A percentile compares a stretch with the other conserved stretches of the same genome.
These are phyloP conservation scores for Dendrobium chrysotoxum DNA, from an alignment of 106 monocot genomes.

Conservation along the genomic window DNA sequence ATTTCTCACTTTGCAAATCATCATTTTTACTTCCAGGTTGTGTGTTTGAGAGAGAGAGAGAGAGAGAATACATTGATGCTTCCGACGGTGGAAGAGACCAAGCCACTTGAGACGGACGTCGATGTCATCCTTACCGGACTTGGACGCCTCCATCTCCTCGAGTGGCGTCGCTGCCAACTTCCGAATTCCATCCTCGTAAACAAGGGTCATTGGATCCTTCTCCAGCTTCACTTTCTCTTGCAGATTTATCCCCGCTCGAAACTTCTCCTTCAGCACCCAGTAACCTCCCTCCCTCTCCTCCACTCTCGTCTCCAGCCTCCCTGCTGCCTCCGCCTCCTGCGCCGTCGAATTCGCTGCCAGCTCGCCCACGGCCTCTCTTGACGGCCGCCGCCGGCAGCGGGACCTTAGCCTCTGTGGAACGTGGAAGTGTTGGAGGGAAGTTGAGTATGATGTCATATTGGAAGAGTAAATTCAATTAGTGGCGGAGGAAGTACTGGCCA, in stretches of 20 bases:
- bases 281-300: constrained; percentile 66
- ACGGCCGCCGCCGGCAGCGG: background rate
- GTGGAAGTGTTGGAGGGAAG: constrained; percentile 35
- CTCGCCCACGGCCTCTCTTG: background rate
- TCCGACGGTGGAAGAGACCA: constrained; percentile 95
- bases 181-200: constrained; percentile 54
- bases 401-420: background rate
- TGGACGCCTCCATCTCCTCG: constrained; percentile 58
- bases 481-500: background rate
- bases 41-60: background rate
- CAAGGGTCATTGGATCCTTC: constrained; percentile 77
- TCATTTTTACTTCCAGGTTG: too few species aligned
- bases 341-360: background rate
- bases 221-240: constrained; percentile 88
- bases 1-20: too few species aligned
- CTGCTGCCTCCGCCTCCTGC: constrained; percentile 9
- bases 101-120: constrained; percentile 98
- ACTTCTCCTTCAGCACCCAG: constrained; percentile 88
- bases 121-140: constrained; percentile 72
- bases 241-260: constrained; percentile 65
- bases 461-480: background rate
- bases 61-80: constrained; percentile 62
- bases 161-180: constrained; percentile 49
- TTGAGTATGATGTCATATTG: constrained; percentile 33
- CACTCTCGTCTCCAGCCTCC: constrained; percentile 59